Conservation (phyloP, 2,329 filamentous ascomycete species). For the Penicillium concentricum region DNA sequence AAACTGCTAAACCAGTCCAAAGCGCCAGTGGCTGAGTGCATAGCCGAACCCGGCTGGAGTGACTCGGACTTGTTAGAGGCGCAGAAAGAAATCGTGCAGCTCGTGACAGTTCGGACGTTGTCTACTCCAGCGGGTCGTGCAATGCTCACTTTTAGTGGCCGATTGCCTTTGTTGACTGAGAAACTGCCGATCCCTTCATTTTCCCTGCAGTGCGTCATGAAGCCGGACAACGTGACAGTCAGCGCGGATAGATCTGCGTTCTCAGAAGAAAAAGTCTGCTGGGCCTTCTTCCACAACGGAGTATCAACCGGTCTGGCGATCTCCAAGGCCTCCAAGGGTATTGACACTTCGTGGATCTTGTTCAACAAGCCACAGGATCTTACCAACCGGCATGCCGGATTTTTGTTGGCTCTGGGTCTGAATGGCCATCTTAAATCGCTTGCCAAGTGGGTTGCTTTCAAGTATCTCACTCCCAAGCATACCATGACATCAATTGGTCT, state of each 20-base stretch:
- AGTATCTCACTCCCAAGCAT: slow-evolving; percentile 98
- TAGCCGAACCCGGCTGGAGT: slow-evolving; percentile 71
- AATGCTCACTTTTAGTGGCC: slow-evolving; percentile 82
- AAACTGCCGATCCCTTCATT: slow-evolving; percentile 88
- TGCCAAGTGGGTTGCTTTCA: slow-evolving; percentile 98
- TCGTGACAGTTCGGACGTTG: slow-evolving; percentile 80
- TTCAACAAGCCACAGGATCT: slow-evolving; percentile 95
- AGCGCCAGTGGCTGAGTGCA: slow-evolving; percentile 73
- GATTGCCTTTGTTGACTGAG: slow-evolving; percentile 86
- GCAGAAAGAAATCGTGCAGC: slow-evolving; percentile 86
- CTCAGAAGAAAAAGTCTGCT: slow-evolving; percentile 94
- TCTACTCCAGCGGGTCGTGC: slow-evolving; percentile 85
- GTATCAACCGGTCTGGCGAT: slow-evolving; percentile 91
- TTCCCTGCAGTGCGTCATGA: slow-evolving; percentile 86
- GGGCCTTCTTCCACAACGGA: slow-evolving; percentile 97
- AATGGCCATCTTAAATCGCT: slow-evolving; percentile 93
- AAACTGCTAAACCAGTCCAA: slow-evolving; percentile 82
- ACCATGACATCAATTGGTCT: slow-evolving; percentile 98
- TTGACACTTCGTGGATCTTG: slow-evolving; percentile 97
- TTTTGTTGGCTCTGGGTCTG: slow-evolving; percentile 83
- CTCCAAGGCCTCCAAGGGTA: slow-evolving; percentile 83
- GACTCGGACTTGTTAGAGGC: slow-evolving; percentile 87
- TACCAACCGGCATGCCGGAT: slow-evolving; percentile 93
- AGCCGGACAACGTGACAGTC: slow-evolving; percentile 85
- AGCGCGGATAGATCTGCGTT: slow-evolving; percentile 86